These are phyloP conservation scores for Mortierella sp. DNA, from an alignment of 371 early-diverging fungal species.

Conservation along the genomic window DNA sequence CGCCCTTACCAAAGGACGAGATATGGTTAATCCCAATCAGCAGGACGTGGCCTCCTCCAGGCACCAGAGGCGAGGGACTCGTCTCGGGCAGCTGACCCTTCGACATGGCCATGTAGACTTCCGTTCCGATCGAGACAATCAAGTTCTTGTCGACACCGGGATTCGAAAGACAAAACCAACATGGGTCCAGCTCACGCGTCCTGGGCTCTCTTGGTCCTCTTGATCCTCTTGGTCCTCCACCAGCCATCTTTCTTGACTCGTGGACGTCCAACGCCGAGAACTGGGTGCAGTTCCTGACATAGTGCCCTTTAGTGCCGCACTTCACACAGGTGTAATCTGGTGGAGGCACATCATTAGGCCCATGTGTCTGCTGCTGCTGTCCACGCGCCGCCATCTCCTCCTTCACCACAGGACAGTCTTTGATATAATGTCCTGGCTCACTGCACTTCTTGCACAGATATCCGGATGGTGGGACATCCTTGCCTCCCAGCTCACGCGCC, in stretches of 20 bases:
- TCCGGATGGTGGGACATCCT: conserved; percentile 29
- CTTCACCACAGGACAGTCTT: conserved; percentile 69
- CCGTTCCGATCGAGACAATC: conserved; percentile 79
- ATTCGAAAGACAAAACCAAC: conserved; percentile 93
- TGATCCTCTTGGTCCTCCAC: not conserved
- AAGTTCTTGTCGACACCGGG: conserved; percentile 85
- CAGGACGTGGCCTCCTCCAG: conserved; percentile 81
- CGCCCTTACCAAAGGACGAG: conserved; percentile 64
- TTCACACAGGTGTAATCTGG: conserved; percentile 71
- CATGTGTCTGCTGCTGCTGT: not conserved
- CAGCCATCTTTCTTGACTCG: not conserved
- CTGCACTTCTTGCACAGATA: conserved; percentile 73
- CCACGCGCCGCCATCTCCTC: conserved; percentile 17
- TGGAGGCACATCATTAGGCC: conserved; percentile 15
- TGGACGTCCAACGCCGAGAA: not conserved
- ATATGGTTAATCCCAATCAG: conserved; percentile 84
- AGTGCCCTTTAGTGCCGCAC: conserved; percentile 73
- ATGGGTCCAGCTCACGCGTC: conserved; percentile 61
- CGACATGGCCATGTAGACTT: conserved; percentile 81
- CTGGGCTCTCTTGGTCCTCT: not conserved
- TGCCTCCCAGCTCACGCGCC: conserved; percentile 21
- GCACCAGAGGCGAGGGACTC: conserved; percentile 49
- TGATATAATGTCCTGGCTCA: conserved; percentile 74
- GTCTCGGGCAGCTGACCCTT: conserved; percentile 70
- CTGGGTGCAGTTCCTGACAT: conserved; percentile 73